Evolutionary conservation across 257 asterid genomes (phyloP), one percentile per base, ranked within the genome.

Genomic region (Cruciata laevipes): DNA sequence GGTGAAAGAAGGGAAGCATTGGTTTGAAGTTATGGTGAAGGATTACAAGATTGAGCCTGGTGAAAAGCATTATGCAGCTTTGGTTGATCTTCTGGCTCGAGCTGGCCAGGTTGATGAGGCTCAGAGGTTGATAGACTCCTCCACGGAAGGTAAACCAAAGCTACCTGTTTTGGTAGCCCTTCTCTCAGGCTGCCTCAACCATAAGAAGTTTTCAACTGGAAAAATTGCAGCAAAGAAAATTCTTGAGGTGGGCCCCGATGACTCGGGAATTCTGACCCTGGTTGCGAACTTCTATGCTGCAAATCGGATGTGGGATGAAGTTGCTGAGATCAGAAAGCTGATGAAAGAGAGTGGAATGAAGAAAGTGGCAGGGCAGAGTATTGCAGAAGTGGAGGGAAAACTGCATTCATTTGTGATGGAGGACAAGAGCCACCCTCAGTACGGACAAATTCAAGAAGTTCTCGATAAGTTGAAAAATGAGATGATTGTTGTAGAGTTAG

Each of bases 121-220:
- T 63, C 56, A 25, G 62, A 66, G 77, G 47, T 17, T 82, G 76
- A 86, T 91, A 49, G 71, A 66, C 27, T 72, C 75, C 35, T 72
- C 77, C 60, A 85, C 85, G 86, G 66, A 70, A 25, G 53, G 21
- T 53, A 80, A 80, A 60, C 87, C 93, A 2, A 89, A 86, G 71
- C 75, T 82, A 31, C 83, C 88, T 69, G 81, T 82, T n/a, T 91
- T 93, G 93, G 95, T 86, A 47, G 96, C 96, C 72, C 91, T 91
- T 69, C 76, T 86, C 13, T 86, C 96, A 3, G 97, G 96, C 24
- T 91, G 97, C 78, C 79, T 81, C 70, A 91, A 74, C 71, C 80
- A 88, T 61, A 86, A 81, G 77, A 91, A 86, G 63, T 70, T 81
- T 44, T 53, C 35, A 52, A 25, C 75, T 30, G 97, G 97, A 44